These are phyloP conservation scores for Neurospora crassa DNA, from an alignment of 2,329 filamentous ascomycete species.

Conservation along the genomic window DNA sequence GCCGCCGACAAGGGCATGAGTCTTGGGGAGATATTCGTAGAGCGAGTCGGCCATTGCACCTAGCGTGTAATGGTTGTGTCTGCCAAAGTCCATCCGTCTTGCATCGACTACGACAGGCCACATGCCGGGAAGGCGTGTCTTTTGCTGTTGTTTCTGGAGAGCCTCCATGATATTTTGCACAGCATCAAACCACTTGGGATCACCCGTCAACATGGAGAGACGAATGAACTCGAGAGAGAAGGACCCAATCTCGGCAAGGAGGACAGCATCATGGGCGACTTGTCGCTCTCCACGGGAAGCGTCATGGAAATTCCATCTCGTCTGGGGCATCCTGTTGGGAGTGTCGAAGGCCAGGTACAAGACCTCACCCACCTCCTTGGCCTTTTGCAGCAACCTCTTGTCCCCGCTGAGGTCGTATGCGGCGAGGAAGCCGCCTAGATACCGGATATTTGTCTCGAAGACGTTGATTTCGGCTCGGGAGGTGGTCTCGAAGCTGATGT, in stretches of 20 bases:
- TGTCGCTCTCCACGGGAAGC: conserved; percentile 22
- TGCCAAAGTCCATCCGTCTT: conserved; percentile 35
- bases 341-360: conserved; percentile 38
- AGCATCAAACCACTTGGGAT: conserved; percentile 65
- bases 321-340: conserved; percentile 39
- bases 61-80: conserved; percentile 22
- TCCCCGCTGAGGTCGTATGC: conserved; percentile 21
- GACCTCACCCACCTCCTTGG: conserved; percentile 36
- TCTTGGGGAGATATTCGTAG: conserved; percentile 43
- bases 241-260: conserved; percentile 39
- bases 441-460: conserved; percentile 25
- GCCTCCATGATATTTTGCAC: conserved; percentile 63
- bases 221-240: conserved; percentile 62
- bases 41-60: conserved; percentile 27
- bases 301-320: conserved; percentile 41
- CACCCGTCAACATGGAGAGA: conserved; percentile 57
- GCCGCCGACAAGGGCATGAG: conserved; percentile 46
- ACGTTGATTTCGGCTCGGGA: conserved; percentile 26
- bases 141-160: conserved; percentile 53
- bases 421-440: conserved; percentile 22
- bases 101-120: conserved; percentile 58
- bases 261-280: conserved; percentile 23
- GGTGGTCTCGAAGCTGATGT: conserved; percentile 39
- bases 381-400: conserved; percentile 29
- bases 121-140: conserved; percentile 59